Percentiles rank a stretch among this genome's conserved stretches.
phyloP scores from a whole-genome alignment of 208 protist genomes.

The Leishmania braziliensis region DNA sequence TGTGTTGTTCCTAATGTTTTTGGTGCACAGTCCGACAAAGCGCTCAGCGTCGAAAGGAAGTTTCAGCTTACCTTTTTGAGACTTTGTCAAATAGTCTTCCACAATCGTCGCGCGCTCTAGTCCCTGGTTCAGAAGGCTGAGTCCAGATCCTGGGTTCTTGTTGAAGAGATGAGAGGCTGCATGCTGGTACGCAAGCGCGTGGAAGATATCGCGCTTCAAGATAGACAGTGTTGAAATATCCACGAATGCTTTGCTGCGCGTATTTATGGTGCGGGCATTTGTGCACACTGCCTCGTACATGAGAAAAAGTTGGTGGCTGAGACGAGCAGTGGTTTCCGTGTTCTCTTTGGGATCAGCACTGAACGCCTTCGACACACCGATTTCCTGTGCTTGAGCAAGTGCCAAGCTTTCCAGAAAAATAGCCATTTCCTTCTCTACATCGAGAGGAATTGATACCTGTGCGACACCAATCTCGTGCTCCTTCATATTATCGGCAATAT shows the following conservation, averaged over 20 bases:
- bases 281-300: slow-evolving; percentile 48
- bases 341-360: slow-evolving; percentile 41
- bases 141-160: slow-evolving; percentile 38
- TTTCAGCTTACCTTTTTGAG: slow-evolving; percentile 42
- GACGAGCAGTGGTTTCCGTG: slow-evolving; percentile 31
- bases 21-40: slow-evolving; percentile 39
- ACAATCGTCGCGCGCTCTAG: slow-evolving; percentile 27
- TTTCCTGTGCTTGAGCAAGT: slow-evolving; percentile 73
- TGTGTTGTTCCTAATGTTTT: slow-evolving; percentile 36
- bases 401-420: slow-evolving; percentile 43
- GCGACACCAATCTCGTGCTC: slow-evolving; percentile 40
- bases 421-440: slow-evolving; percentile 31
- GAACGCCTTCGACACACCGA: slow-evolving; percentile 48
- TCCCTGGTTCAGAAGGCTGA: slow-evolving; percentile 40
- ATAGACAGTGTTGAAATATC: slow-evolving; percentile 37
- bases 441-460: slow-evolving; percentile 37
- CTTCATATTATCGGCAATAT: slow-evolving; percentile 45
- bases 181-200: slow-evolving; percentile 46
- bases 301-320: slow-evolving; percentile 58
- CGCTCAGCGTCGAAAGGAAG: slow-evolving; percentile 39
- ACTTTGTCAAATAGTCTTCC: slow-evolving; percentile 33
- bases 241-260: slow-evolving; percentile 31
- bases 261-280: slow-evolving; percentile 24
- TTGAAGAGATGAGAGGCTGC: slow-evolving; percentile 45
- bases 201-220: slow-evolving; percentile 60